A percentile compares a stretch with the other conserved stretches of the same genome.
Evolutionary conservation across 2,329 filamentous ascomycete genomes (phyloP).

Genomic region (Microcyclosporella mali): DNA sequence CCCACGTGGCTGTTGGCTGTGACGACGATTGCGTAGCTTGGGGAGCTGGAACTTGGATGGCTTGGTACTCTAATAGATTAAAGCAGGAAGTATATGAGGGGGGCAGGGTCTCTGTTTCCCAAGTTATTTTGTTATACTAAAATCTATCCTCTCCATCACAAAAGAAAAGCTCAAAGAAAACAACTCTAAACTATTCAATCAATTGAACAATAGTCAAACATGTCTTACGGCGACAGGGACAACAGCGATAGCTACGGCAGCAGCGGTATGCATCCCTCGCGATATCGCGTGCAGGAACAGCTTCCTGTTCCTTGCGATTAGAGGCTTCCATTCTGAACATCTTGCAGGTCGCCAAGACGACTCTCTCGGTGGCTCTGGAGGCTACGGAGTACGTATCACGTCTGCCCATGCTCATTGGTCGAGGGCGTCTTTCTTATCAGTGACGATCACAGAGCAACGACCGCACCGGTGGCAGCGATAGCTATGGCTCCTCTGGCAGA

Average conservation of each 20-base stretch:
- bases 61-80: no score
- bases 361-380: constrained; percentile 2
- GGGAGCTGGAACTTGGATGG: no score
- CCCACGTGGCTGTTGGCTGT: no score
- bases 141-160: no score
- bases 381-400: constrained; percentile 9
- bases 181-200: neutral
- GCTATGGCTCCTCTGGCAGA: constrained; percentile 2
- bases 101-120: no score
- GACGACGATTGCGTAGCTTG: no score
- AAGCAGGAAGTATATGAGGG: no score
- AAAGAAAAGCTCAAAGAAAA: no score
- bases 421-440: constrained; percentile 1
- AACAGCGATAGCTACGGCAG: constrained; percentile 8
- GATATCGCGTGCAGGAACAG: neutral
- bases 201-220: constrained; percentile 1
- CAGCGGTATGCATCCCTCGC: neutral
- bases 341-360: constrained; percentile 3
- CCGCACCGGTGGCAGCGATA: constrained; percentile 4
- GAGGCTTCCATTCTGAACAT: neutral
- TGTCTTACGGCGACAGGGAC: constrained; percentile 4
- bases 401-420: neutral
- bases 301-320: neutral
- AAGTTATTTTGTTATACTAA: no score
- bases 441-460: constrained; percentile 1